Evolutionary conservation across 257 asterid genomes (phyloP).

Genomic region (Ajuga chamaepitys): DNA sequence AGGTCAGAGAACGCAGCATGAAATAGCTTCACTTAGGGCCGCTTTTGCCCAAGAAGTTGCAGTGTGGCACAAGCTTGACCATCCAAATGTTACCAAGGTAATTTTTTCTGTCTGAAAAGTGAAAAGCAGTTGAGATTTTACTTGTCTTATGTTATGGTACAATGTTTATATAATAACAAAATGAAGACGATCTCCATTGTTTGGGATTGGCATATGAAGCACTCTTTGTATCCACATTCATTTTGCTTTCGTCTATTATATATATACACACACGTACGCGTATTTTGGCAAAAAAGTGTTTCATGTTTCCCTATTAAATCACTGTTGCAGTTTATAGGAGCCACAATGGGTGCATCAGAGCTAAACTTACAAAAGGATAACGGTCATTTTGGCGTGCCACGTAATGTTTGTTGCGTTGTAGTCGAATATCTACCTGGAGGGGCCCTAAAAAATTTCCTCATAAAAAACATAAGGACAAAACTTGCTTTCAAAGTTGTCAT

Average conservation of each 20-base stretch:
- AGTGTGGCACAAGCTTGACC: constrained; percentile 90
- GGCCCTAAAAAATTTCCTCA: constrained; percentile 63
- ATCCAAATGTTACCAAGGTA: constrained; percentile 90
- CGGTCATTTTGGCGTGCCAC: constrained; percentile 56
- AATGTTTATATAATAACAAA: too few species aligned
- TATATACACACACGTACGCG: background rate
- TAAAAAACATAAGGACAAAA: constrained; percentile 60
- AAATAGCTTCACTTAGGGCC: constrained; percentile 57
- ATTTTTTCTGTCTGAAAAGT: background rate
- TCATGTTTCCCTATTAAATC: background rate
- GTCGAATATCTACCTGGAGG: constrained; percentile 86
- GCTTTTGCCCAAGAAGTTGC: constrained; percentile 82
- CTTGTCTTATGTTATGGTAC: background rate
- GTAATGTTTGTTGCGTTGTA: constrained; percentile 59
- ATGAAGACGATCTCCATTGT: background rate
- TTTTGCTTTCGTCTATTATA: too few species aligned
- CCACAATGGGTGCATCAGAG: constrained; percentile 57
- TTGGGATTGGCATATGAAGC: background rate
- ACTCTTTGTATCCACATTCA: background rate
- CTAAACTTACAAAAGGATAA: constrained; percentile 52
- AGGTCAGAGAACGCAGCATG: constrained; percentile 57
- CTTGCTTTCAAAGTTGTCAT: constrained; percentile 74
- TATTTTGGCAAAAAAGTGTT: background rate
- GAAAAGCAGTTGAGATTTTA: background rate
- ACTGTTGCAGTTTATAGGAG: constrained; percentile 68